Percentiles rank a stretch among this genome's conserved stretches.
These are phyloP conservation scores for Cystobasidium tubakii DNA, from an alignment of 768 basidiomycete genomes.

Conservation along the genomic window DNA sequence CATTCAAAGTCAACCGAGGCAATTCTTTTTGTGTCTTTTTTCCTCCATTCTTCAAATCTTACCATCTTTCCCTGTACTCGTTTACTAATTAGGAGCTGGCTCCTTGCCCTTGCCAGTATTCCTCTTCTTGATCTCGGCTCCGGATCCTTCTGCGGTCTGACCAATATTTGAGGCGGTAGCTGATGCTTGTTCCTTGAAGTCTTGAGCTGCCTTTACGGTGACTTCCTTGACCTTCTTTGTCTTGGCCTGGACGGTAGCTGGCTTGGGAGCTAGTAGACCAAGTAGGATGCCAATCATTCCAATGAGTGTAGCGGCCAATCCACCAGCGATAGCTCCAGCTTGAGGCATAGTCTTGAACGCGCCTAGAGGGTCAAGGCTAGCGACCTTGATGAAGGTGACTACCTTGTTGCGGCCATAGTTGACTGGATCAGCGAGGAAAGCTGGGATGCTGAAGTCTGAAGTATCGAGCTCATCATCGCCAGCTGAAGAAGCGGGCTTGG, in stretches of 20 bases:
- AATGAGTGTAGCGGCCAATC: conserved; percentile 69
- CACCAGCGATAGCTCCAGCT: conserved; percentile 66
- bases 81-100: conserved; percentile 9
- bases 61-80: background rate
- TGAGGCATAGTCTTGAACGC: conserved; percentile 87
- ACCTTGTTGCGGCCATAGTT: conserved; percentile 72
- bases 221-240: conserved; percentile 52
- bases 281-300: conserved; percentile 72
- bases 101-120: conserved; percentile 23
- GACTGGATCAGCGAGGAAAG: conserved; percentile 68
- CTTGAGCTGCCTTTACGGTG: conserved; percentile 56
- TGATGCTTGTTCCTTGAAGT: conserved; percentile 45
- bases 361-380: conserved; percentile 65
- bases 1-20: no score
- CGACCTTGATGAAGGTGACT: conserved; percentile 71
- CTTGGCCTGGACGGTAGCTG: conserved; percentile 44
- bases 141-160: conserved; percentile 39
- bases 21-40: no score
- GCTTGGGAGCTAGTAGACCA: conserved; percentile 61
- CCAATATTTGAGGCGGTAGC: conserved; percentile 47
- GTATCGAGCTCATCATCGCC: conserved; percentile 55
- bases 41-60: background rate
- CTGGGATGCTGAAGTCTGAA: conserved; percentile 51
- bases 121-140: conserved; percentile 38
- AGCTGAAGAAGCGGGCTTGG: conserved; percentile 54